Evolutionary conservation across 2,329 filamentous ascomycete genomes (phyloP).

Genomic region (Drechslerella stenobrocha): DNA sequence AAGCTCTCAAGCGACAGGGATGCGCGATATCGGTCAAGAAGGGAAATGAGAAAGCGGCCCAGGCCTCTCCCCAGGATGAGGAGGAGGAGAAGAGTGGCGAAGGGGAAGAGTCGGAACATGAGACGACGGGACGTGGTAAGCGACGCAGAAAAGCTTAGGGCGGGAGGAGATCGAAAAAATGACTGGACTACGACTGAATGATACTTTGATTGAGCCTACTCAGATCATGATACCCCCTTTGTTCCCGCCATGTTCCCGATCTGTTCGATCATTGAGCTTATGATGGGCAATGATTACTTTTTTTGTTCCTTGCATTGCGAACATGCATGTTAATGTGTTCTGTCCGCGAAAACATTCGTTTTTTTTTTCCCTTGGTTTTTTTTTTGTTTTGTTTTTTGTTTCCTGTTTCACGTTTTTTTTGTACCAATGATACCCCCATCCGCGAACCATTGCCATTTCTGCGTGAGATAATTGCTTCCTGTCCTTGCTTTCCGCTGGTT

Average conservation of each 20-base stretch:
- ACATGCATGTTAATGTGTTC: constrained; percentile 37
- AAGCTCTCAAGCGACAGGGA: constrained; percentile 74
- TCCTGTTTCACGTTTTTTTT: constrained; percentile 3
- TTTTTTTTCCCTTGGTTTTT: constrained; percentile 11
- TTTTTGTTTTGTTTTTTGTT: constrained; percentile 17
- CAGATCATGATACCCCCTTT: constrained; percentile 36
- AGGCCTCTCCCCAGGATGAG: constrained; percentile 56
- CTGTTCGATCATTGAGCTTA: not conserved
- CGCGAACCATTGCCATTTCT: constrained; percentile 24
- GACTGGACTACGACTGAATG: constrained; percentile 13
- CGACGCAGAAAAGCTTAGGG: constrained; percentile 41
- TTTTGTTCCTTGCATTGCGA: constrained; percentile 41
- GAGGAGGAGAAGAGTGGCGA: constrained; percentile 50
- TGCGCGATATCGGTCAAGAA: constrained; percentile 86
- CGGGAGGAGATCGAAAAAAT: not conserved
- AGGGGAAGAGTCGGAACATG: constrained; percentile 41
- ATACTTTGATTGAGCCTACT: constrained; percentile 7
- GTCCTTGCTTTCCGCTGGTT: constrained; percentile 4
- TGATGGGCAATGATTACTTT: constrained; percentile 15
- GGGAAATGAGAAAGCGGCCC: constrained; percentile 68
- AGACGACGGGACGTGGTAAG: constrained; percentile 31
- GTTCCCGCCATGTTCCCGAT: constrained; percentile 19
- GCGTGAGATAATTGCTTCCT: constrained; percentile 11
- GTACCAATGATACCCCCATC: constrained; percentile 46
- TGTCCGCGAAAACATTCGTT: constrained; percentile 6